These are phyloP conservation scores for Zychaea mexicana DNA, from an alignment of 371 early-diverging fungal species.

Conservation along the genomic window DNA sequence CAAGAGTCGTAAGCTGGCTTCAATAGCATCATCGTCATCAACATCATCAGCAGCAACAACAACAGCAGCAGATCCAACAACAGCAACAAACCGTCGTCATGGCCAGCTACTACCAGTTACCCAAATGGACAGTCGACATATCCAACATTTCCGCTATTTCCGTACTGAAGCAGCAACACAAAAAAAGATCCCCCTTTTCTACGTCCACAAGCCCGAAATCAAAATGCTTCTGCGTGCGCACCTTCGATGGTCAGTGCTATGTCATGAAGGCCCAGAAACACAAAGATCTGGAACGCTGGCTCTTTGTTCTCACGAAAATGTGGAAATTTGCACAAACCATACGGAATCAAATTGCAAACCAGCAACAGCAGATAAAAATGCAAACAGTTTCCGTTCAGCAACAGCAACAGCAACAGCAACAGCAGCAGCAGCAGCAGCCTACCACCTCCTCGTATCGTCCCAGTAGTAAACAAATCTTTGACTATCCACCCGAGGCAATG, in stretches of 20 bases:
- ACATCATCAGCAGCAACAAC: too few species aligned
- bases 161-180: conserved; percentile 35
- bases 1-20: too few species aligned
- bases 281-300: conserved; percentile 53
- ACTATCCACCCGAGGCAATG: background rate
- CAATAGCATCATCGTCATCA: too few species aligned
- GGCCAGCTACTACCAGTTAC: conserved; percentile 48
- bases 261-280: conserved; percentile 48
- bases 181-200: conserved; percentile 18
- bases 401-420: conserved; percentile 19
- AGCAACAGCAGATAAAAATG: too few species aligned
- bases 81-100: conserved; percentile 9
- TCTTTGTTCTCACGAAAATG: conserved; percentile 56
- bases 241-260: conserved; percentile 31
- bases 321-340: conserved; percentile 46
- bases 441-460: background rate
- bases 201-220: conserved; percentile 17
- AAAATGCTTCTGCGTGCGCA: conserved; percentile 47
- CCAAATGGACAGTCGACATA: conserved; percentile 48
- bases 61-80: background rate
- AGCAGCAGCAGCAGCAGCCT: too few species aligned
- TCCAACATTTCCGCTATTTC: conserved; percentile 41
- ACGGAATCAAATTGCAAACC: conserved; percentile 13
- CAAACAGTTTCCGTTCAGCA: too few species aligned
- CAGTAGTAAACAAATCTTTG: conserved; percentile 6